Evolutionary conservation across 352 stramenopile species (phyloP), one percentile per base, ranked within the genome.

Genomic region (Globisporangium mamillatum): DNA sequence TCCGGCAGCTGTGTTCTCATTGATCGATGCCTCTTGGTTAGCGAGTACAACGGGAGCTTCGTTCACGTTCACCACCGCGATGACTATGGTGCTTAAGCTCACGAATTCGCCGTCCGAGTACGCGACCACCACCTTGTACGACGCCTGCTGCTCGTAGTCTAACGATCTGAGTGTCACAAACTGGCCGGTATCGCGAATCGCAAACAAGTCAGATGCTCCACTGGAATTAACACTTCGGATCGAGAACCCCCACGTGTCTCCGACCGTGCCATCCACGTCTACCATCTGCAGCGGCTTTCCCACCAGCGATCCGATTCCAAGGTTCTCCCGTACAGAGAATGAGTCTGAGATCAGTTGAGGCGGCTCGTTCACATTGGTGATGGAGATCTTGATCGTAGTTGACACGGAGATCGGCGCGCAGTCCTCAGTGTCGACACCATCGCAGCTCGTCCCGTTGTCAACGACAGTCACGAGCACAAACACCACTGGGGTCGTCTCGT

Each of bases 31-130:
- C 24, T 10, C 24, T 41, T 84, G 75, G 0, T 60, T 60, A 16
- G 56, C 10, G 1, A 73, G 8, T 34, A 90, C n/a, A 0, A 67
- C 58, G 22, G 82, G 75, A 1, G 75, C 24, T 63, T 90, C 82
- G 60, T 90, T 88, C 38, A 86, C 76, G 48, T 90, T 74, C 0
- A 79, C n/a, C 14, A 90, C 71, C n/a, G 20, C 41, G 25, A 90
- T 50, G 8, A 29, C 60, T 12, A 86, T 69, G 18, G 63, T 72
- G 16, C 67, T 3, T 9, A 50, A 65, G 0, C 60, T 59, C 6
- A 34, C 67, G 27, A 75, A 90, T 56, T 90, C 74, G 14, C 62
- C 62, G 24, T 67, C 62, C 2, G 62, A 55, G 34, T 67, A 67
- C 34, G 34, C n/a, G 12, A 67, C 52, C 10, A 20, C 16, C 52